These are phyloP conservation scores for Trichophyton benhamiae DNA, from an alignment of 2,329 filamentous ascomycete species.

Conservation along the genomic window DNA sequence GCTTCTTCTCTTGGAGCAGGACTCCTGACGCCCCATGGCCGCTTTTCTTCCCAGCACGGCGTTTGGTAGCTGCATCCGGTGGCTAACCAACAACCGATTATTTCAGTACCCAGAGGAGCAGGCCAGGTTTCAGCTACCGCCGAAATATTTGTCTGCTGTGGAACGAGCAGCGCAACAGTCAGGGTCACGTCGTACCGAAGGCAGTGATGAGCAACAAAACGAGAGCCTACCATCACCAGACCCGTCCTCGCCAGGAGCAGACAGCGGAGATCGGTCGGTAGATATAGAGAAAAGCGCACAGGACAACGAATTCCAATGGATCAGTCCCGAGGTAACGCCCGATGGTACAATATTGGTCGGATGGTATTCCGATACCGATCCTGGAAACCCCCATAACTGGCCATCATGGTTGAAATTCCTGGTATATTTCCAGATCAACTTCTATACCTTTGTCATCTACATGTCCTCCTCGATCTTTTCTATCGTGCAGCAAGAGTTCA, in stretches of 20 bases:
- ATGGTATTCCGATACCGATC: not conserved
- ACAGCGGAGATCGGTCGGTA: not conserved
- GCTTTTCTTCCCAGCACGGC: not conserved
- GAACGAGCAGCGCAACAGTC: not conserved
- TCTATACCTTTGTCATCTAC: not conserved
- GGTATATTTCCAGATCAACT: not conserved
- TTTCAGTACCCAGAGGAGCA: not conserved
- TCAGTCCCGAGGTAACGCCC: not conserved
- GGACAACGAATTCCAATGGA: not conserved
- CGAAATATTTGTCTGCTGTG: not conserved
- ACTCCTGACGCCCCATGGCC: not conserved
- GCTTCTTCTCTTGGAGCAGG: not conserved
- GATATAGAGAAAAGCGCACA: not conserved
- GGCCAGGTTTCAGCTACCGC: not conserved
- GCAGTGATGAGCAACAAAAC: not conserved
- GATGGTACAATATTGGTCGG: not conserved
- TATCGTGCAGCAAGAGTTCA: not conserved
- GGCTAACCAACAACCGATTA: not conserved
- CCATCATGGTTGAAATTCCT: not conserved
- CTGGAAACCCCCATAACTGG: not conserved
- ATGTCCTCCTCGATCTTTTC: constrained; percentile 1
- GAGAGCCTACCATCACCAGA: not conserved
- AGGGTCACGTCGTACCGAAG: not conserved
- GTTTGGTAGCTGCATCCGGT: not conserved
- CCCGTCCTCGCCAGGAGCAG: not conserved